phyloP scores from a whole-genome alignment of 2,329 filamentous ascomycete genomes.

The Cercospora beticola region DNA sequence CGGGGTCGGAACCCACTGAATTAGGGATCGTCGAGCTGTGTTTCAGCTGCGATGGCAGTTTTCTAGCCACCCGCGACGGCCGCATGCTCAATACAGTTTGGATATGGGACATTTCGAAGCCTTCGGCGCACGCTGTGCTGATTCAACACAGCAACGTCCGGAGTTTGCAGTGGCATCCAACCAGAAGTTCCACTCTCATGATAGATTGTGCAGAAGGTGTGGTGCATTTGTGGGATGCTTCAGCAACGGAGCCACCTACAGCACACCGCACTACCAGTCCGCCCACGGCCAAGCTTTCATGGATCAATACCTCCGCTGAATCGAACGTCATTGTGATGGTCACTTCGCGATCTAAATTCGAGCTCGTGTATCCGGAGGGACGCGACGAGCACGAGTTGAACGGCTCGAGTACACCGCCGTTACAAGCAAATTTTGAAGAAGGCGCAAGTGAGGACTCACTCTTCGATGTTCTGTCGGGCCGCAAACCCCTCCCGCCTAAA shows the following conservation, averaged over 20 bases:
- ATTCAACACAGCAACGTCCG: conserved; percentile 49
- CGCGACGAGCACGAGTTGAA: conserved; percentile 18
- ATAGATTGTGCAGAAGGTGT: conserved; percentile 45
- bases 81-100: conserved; percentile 46
- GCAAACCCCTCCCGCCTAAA: conserved; percentile 43
- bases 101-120: conserved; percentile 48
- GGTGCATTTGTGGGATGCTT: conserved; percentile 42
- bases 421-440: conserved; percentile 34
- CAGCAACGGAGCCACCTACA: conserved; percentile 24
- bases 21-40: conserved; percentile 32
- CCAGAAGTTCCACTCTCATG: conserved; percentile 39
- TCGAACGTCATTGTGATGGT: conserved; percentile 40
- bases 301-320: conserved; percentile 18
- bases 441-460: conserved; percentile 49
- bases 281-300: conserved; percentile 25
- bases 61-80: conserved; percentile 36
- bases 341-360: conserved; percentile 40
- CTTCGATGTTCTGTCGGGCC: conserved; percentile 49
- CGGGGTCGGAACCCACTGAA: conserved; percentile 38
- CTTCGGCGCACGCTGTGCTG: conserved; percentile 42
- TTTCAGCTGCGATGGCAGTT: conserved; percentile 32
- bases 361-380: conserved; percentile 45
- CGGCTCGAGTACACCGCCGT: background rate
- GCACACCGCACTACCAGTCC: conserved; percentile 18
- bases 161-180: conserved; percentile 47